Percentiles rank a stretch among this genome's conserved stretches.
phyloP scores from a whole-genome alignment of 2,329 filamentous ascomycete genomes.

The Colletotrichum sp. region DNA sequence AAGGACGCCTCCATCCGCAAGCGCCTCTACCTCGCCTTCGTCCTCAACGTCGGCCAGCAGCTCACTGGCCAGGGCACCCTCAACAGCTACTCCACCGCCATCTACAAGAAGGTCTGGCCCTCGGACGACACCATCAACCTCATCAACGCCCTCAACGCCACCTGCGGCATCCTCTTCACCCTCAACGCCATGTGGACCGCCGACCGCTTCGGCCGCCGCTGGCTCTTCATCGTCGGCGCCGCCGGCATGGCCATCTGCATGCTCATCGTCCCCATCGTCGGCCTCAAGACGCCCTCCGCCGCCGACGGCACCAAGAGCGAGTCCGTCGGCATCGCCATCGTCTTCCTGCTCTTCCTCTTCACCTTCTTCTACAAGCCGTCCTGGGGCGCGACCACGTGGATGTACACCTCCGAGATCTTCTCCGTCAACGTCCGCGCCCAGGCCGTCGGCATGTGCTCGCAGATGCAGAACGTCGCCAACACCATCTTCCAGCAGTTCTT shows the following conservation, averaged over 20 bases:
- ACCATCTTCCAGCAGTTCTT: conserved; percentile 74
- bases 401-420: conserved; percentile 74
- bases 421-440: conserved; percentile 76
- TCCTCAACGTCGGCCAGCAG: conserved; percentile 75
- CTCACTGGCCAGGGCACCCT: conserved; percentile 75
- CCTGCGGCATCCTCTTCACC: conserved; percentile 75
- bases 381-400: conserved; percentile 74
- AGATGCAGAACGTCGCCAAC: conserved; percentile 69
- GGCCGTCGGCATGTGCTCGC: conserved; percentile 69
- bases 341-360: conserved; percentile 69
- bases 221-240: conserved; percentile 71
- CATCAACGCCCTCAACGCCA: conserved; percentile 78
- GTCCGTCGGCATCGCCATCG: conserved; percentile 69
- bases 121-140: conserved; percentile 65
- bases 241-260: conserved; percentile 74
- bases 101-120: conserved; percentile 74
- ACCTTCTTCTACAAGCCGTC: conserved; percentile 73
- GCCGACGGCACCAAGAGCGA: conserved; percentile 59
- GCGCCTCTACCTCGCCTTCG: conserved; percentile 67
- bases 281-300: conserved; percentile 56
- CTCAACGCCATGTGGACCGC: conserved; percentile 77
- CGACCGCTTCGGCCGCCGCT: conserved; percentile 73
- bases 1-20: conserved; percentile 72
- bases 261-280: conserved; percentile 61
- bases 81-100: conserved; percentile 75